Conservation (phyloP, 106 monocot species). For the Phalaenopsis equestris region DNA sequence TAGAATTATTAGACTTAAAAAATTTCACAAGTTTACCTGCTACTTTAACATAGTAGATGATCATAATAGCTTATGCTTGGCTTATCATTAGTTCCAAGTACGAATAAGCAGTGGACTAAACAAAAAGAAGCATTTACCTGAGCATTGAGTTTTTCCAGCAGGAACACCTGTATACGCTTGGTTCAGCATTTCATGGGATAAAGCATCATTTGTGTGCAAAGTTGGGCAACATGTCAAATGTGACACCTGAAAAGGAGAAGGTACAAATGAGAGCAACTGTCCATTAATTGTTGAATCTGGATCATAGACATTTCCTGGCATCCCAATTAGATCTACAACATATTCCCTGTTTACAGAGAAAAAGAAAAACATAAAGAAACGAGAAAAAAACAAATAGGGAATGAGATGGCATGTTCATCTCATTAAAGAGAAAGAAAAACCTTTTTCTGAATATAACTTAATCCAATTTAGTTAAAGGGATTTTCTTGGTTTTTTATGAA, state of each 20-base stretch:
- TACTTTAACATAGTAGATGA: background rate
- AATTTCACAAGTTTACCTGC: background rate
- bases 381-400: too few species aligned
- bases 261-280: conserved; percentile 45
- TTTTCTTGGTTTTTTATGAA: too few species aligned
- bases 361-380: background rate
- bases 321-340: conserved; percentile 57
- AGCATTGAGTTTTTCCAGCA: conserved; percentile 17
- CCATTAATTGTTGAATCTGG: conserved; percentile 77
- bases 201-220: conserved; percentile 14
- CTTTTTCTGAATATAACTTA: background rate
- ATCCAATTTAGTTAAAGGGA: background rate
- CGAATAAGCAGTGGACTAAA: background rate
- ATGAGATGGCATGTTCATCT: background rate
- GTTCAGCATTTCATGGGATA: conserved; percentile 12
- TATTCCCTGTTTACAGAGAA: conserved; percentile 37
- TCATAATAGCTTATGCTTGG: background rate
- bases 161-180: conserved; percentile 10
- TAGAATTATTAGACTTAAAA: background rate
- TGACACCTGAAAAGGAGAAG: conserved; percentile 59
- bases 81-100: background rate
- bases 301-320: conserved; percentile 39
- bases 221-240: conserved; percentile 23
- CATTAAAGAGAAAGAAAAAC: background rate
- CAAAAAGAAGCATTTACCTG: conserved; percentile 20